phyloP scores from a whole-genome alignment of 305 asterid genomes.

The Coffea humblotiana region DNA sequence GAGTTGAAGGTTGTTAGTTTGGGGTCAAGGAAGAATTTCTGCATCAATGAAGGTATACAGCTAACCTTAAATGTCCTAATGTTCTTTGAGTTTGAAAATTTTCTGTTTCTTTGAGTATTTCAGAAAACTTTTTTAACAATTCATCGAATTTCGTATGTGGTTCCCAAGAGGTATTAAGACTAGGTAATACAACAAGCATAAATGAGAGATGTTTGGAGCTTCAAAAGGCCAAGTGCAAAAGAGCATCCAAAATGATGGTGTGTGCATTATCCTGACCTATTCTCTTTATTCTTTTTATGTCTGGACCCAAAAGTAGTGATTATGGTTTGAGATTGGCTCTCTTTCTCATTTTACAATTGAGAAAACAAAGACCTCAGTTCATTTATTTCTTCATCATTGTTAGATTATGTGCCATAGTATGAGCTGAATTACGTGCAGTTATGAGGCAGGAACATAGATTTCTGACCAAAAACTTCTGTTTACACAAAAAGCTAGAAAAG shows the following conservation, averaged over 20 bases:
- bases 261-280: constrained; percentile 12
- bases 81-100: background rate
- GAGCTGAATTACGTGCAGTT: background rate
- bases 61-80: background rate
- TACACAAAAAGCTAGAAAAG: background rate
- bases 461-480: background rate
- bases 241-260: constrained; percentile 74
- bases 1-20: constrained; percentile 78
- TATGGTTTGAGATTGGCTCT: too few species aligned
- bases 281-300: background rate
- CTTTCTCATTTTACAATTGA: too few species aligned
- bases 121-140: constrained; percentile 3
- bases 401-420: background rate
- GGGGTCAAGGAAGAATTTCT: constrained; percentile 91
- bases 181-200: constrained; percentile 63
- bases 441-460: background rate
- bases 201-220: constrained; percentile 93
- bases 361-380: too few species aligned
- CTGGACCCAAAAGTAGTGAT: too few species aligned
- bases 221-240: constrained; percentile 66
- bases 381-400: background rate
- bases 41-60: constrained; percentile 83
- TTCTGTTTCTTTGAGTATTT: constrained; percentile 7
- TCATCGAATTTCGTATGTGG: background rate
- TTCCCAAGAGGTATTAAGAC: constrained; percentile 69